Evolutionary conservation across 345 rosid genomes (phyloP), one percentile per base, ranked within the genome.

Genomic region (Iberis pinnata): DNA sequence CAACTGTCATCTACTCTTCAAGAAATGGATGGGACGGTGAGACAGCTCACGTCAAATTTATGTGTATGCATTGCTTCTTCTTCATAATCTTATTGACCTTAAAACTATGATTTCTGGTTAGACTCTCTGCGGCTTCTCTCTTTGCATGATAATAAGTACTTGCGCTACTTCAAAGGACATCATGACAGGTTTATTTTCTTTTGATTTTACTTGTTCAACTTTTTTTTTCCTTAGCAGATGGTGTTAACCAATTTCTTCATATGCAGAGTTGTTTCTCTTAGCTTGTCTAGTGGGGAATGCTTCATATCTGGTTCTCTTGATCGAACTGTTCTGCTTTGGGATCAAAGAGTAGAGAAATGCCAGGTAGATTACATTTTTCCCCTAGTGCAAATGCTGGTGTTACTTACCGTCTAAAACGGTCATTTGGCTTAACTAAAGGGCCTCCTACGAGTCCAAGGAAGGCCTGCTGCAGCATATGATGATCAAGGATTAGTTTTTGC

Each of bases 21-120:
- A 78, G 83, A 68, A 92, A 88, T 74, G 98, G 98, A 49, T 92
- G 98, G 98, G 98, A 92, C 67, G 98, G 96, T 88, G 72, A 56
- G 86, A 57, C 56, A 3, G 44, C 19, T 12, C 20, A 43, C 20
- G 2, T 42, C 37, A 0, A 6, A 13, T 49, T 53, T 12, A 2
- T 43, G 17, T 29, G 2, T 53, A 9, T 32, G 11, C 22, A 37
- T 26, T 35, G 7, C 12, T 58, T 18, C 37, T 26, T 31, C 39
- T 1, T n/a, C 3, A 6, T 2, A n/a, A 12, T 35, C 19, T 27
- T 2, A 29, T 31, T 49, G 2, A 24, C 4, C 12, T 19, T 3
- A 4, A 14, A 0, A 24, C 14, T 19, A 27, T 0, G 0, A 7
- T 53, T 37, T 39, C 41, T 58, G 11, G 1, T 43, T 76, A 92